These are phyloP conservation scores for Euphorbia schlechtendalii DNA, from an alignment of 441 rosid genomes.

Conservation along the genomic window DNA sequence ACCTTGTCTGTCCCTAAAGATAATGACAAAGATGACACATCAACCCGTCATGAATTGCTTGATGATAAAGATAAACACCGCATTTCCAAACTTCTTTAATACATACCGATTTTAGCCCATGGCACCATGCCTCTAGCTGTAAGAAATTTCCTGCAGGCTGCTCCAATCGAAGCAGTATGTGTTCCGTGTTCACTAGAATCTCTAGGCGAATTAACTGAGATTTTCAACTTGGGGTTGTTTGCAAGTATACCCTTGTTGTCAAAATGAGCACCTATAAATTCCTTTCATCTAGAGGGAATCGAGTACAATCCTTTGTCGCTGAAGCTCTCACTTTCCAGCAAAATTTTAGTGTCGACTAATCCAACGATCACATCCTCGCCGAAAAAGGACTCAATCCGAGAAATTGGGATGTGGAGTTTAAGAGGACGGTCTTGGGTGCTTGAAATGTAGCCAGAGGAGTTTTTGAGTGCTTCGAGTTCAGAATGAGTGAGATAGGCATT, in stretches of 20 bases:
- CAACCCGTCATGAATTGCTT: slow-evolving; percentile 61
- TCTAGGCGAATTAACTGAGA: slow-evolving; percentile 53
- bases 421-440: slow-evolving; percentile 37
- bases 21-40: slow-evolving; percentile 50
- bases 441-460: slow-evolving; percentile 39
- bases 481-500: slow-evolving; percentile 37
- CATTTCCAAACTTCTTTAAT: slow-evolving; percentile 63
- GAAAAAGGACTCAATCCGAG: slow-evolving; percentile 50
- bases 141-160: slow-evolving; percentile 60
- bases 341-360: slow-evolving; percentile 58
- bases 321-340: slow-evolving; percentile 70
- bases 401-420: slow-evolving; percentile 58
- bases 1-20: slow-evolving; percentile 40
- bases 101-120: slow-evolving; percentile 51
- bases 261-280: slow-evolving; percentile 58
- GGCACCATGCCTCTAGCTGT: slow-evolving; percentile 68
- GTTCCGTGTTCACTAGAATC: slow-evolving; percentile 81
- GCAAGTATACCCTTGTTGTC: slow-evolving; percentile 45
- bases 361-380: slow-evolving; percentile 69
- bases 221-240: slow-evolving; percentile 37
- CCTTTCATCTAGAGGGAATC: slow-evolving; percentile 59
- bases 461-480: slow-evolving; percentile 46
- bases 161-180: slow-evolving; percentile 72
- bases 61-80: slow-evolving; percentile 52
- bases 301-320: slow-evolving; percentile 56